Percentiles rank a stretch among this genome's conserved stretches.
Conservation (phyloP, 305 asterid species). For the Rubia peregrina region DNA sequence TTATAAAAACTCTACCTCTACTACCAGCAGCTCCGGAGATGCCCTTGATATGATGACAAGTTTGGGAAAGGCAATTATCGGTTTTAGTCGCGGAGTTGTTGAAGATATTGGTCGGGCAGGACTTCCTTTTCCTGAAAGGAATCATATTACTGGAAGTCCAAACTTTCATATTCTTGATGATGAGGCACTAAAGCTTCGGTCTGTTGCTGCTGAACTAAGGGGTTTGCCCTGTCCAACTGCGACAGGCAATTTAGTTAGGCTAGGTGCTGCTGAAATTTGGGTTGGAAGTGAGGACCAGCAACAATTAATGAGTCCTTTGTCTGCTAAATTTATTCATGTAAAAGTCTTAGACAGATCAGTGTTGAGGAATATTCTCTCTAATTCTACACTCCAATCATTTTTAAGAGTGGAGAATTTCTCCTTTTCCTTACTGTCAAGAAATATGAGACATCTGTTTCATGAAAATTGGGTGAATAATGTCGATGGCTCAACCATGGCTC, state of each 20-base stretch:
- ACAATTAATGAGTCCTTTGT: slow-evolving; percentile 54
- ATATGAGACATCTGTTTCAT: slow-evolving; percentile 65
- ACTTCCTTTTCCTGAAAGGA: slow-evolving; percentile 51
- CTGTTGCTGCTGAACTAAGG: slow-evolving; percentile 58
- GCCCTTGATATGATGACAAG: slow-evolving; percentile 90
- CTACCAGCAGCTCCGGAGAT: slow-evolving; percentile 66
- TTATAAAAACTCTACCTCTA: slow-evolving; percentile 33
- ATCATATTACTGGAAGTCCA: slow-evolving; percentile 34
- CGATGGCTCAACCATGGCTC: slow-evolving; percentile 53
- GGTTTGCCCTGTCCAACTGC: slow-evolving; percentile 94
- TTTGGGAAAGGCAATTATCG: slow-evolving; percentile 87
- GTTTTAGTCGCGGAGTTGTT: slow-evolving; percentile 91
- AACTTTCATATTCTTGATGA: slow-evolving; percentile 36
- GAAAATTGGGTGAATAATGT: slow-evolving; percentile 80
- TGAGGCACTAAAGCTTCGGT: slow-evolving; percentile 46
- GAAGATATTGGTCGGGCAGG: slow-evolving; percentile 87
- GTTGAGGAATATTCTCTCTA: slow-evolving; percentile 54
- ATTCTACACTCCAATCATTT: slow-evolving; percentile 45
- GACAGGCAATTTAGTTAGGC: slow-evolving; percentile 46
- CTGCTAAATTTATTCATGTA: slow-evolving; percentile 73
- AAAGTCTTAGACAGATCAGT: slow-evolving; percentile 73
- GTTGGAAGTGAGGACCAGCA: slow-evolving; percentile 80
- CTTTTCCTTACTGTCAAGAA: slow-evolving; percentile 59
- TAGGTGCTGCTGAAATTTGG: slow-evolving; percentile 76
- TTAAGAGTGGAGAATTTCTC: slow-evolving; percentile 73